Conservation (phyloP, 2,329 filamentous ascomycete species). For the Penicillium sclerotiorum region DNA sequence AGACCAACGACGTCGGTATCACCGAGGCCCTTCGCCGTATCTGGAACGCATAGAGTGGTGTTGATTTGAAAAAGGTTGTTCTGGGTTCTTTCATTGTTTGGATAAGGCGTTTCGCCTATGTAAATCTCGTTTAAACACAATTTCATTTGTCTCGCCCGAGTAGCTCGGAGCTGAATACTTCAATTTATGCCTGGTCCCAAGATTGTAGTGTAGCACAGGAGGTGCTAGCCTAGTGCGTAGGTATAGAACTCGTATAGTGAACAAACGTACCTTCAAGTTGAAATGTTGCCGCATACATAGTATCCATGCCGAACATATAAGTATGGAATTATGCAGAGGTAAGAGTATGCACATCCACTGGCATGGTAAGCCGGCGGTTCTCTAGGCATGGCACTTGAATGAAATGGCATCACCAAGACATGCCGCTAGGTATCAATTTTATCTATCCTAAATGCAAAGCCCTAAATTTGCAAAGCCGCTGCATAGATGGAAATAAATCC, state of each 20-base stretch:
- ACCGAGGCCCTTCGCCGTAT: slow-evolving; percentile 86
- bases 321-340: neutral
- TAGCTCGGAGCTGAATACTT: slow-evolving; percentile 18
- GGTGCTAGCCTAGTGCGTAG: too few relatives aligned
- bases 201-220: too few relatives aligned
- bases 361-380: too few relatives aligned
- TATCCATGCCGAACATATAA: too few relatives aligned
- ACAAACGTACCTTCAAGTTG: too few relatives aligned
- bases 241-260: too few relatives aligned
- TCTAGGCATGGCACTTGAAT: too few relatives aligned
- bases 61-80: slow-evolving; percentile 28
- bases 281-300: too few relatives aligned
- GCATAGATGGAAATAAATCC: too few relatives aligned
- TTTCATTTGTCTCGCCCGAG: slow-evolving; percentile 27
- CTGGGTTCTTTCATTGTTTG: slow-evolving; percentile 29
- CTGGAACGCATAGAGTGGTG: slow-evolving; percentile 69
- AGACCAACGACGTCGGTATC: slow-evolving; percentile 96
- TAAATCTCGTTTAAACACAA: slow-evolving; percentile 33
- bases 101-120: slow-evolving; percentile 37
- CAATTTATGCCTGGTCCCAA: too few relatives aligned
- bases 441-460: slow-evolving; percentile 14
- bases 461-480: neutral
- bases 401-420: too few relatives aligned
- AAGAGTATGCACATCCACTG: neutral
- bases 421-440: slow-evolving; percentile 6